Base-by-base conservation (phyloP, 495 filamentous ascomycete genomes). In the Gamarada debralockiae region DNA sequence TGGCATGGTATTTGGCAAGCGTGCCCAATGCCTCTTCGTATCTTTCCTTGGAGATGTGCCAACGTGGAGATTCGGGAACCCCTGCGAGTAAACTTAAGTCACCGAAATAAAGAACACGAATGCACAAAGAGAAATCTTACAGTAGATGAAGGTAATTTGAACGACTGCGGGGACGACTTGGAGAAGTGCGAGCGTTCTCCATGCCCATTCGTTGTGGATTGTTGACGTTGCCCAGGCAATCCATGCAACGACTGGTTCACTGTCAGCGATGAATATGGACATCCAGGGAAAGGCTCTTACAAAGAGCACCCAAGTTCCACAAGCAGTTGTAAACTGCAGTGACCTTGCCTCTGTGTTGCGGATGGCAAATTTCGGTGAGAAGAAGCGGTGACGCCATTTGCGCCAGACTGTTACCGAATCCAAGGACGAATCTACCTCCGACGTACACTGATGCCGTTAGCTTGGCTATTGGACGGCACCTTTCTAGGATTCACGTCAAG, bases 11-110 rank as follows among this genome's bases (percentile, higher is more conserved):
- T 39, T 71, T 70, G 55, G 77, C 74, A 0, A 86, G 74, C 50
- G 81, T 78, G 0, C 52, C 15, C 34, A 83, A 75, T 6, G 85
- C 84, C 62, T 84, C 62, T 9, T 87, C 84, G 53, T 77, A 71
- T 51, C 76, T 75, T 64, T 85, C 85, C 56, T 83, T 82, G 53
- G 78, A 74, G 53, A 88, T 82, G 22, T 86, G 70, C 68, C 66
- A 87, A 57, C 82, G 73, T 8, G 82, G 82, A 3, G 79, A 82
- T 61, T 85, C 78, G 14, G 77, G 76, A 68, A 21, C 47, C 55
- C 17, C n/a, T 38, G 15, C 3, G 14, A 20, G 6, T 4, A n/a
- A 17, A 15, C 7, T 44, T 10, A 6, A 24, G 12, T 29, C 5
- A 29, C 10, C 27, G 4, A 10, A 10, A 29, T 29, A 5, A 29